Conservation (phyloP, 805 yeast species). For the Schwanniomyces polymorphus region DNA sequence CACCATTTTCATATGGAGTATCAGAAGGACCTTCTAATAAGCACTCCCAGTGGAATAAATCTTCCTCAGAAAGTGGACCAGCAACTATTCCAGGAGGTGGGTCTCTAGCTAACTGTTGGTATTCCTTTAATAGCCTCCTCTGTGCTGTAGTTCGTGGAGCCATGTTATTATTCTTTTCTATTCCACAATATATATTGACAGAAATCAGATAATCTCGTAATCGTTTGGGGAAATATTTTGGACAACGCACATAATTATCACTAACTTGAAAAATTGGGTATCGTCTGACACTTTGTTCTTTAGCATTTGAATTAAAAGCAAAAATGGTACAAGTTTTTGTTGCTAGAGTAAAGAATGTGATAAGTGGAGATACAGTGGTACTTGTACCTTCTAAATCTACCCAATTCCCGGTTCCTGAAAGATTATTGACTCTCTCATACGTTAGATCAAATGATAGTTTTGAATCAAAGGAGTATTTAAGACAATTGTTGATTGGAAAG, state of each 20-base stretch:
- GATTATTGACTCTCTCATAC: slow-evolving; percentile 63
- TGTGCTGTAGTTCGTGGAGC: slow-evolving; percentile 65
- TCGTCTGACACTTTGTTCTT: neutral
- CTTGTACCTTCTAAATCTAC: slow-evolving; percentile 49
- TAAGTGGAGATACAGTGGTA: slow-evolving; percentile 71
- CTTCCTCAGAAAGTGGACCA: slow-evolving; percentile 77
- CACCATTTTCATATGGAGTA: slow-evolving; percentile 84
- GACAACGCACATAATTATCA: slow-evolving; percentile 6
- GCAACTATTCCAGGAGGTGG: slow-evolving; percentile 96
- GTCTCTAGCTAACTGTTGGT: slow-evolving; percentile 79
- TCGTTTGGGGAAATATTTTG: slow-evolving; percentile 1
- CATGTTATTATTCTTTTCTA: slow-evolving; percentile 11
- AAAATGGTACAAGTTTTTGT: slow-evolving; percentile 14
- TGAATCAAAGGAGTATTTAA: slow-evolving; percentile 60
- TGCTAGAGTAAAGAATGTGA: slow-evolving; percentile 69
- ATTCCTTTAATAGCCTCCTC: slow-evolving; percentile 81
- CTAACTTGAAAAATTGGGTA: neutral
- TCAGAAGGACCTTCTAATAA: slow-evolving; percentile 80
- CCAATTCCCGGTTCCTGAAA: slow-evolving; percentile 52
- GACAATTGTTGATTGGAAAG: slow-evolving; percentile 66
- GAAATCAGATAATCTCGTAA: neutral
- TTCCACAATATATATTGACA: neutral
- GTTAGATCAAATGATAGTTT: slow-evolving; percentile 61
- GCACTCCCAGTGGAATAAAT: slow-evolving; percentile 82
- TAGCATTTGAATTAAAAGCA: neutral